Percentiles rank a stretch among this genome's conserved stretches.
Evolutionary conservation across 2,329 filamentous ascomycete species (phyloP).

Genomic region (Neonectria sp.): DNA sequence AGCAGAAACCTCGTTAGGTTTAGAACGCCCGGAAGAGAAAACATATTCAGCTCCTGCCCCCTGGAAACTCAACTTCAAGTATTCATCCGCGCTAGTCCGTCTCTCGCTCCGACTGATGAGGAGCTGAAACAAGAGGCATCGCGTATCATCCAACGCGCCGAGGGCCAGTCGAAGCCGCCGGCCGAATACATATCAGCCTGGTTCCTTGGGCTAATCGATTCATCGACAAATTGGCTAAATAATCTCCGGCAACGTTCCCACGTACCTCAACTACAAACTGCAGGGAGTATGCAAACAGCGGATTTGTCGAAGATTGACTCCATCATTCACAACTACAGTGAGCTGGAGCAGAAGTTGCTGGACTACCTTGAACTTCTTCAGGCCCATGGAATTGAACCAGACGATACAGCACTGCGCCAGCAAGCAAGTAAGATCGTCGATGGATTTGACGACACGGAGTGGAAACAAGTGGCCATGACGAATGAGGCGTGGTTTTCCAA

Average conservation of each 20-base stretch:
- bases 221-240: slow-evolving; percentile 15
- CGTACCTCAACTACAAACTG: slow-evolving; percentile 2
- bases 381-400: slow-evolving; percentile 24
- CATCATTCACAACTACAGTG: slow-evolving; percentile 18
- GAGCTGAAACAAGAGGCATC: slow-evolving; percentile 29
- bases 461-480: slow-evolving; percentile 17
- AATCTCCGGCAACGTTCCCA: too few relatives aligned
- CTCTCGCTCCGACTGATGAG: slow-evolving; percentile 11
- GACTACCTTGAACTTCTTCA: slow-evolving; percentile 19
- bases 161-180: slow-evolving; percentile 12
- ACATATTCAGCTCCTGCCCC: slow-evolving; percentile 19
- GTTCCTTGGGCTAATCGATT: slow-evolving; percentile 18
- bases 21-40: slow-evolving; percentile 8
- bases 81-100: slow-evolving; percentile 1
- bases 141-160: slow-evolving; percentile 14
- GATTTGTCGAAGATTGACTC: slow-evolving; percentile 25
- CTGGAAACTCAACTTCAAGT: slow-evolving; percentile 16
- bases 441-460: slow-evolving; percentile 5
- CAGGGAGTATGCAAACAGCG: not conserved
- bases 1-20: slow-evolving; percentile 13
- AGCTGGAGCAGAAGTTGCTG: slow-evolving; percentile 13
- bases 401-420: slow-evolving; percentile 8
- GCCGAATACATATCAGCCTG: slow-evolving; percentile 19
- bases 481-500: slow-evolving; percentile 13
- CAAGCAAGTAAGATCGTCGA: slow-evolving; percentile 12